Percentiles rank a stretch among this genome's conserved stretches.
phyloP scores from a whole-genome alignment of 1,139 yeast genomes.

The Sporopachydermia cereana region DNA sequence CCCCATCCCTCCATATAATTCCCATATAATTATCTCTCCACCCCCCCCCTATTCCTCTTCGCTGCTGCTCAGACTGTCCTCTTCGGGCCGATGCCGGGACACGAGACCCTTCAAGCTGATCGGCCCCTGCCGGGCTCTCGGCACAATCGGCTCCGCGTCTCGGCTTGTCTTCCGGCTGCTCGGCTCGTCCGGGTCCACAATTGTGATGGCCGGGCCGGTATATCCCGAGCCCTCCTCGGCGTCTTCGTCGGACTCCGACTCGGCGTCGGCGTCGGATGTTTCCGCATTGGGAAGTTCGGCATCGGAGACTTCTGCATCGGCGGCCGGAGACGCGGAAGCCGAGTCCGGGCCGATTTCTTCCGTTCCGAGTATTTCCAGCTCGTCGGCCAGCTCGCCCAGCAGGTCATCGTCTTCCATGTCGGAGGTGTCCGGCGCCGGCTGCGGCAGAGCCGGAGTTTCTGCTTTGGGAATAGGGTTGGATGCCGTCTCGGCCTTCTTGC shows the following conservation, averaged over 20 bases:
- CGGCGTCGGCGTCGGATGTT: conserved; percentile 14
- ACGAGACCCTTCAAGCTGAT: conserved; percentile 2
- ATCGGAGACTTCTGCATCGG: conserved; percentile 11
- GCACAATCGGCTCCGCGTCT: not conserved
- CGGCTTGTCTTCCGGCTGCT: not conserved
- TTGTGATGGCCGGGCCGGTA: conserved; percentile 3
- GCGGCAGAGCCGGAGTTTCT: not conserved
- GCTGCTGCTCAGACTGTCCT: conserved; percentile 3
- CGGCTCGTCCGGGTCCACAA: not conserved
- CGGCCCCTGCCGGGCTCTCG: not conserved
- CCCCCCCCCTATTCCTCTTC: not conserved
- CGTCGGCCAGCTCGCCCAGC: conserved; percentile 2
- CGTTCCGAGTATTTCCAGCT: conserved; percentile 14
- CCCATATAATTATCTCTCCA: no score
- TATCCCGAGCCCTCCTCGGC: not conserved
- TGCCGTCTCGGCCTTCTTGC: not conserved
- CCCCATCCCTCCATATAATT: no score
- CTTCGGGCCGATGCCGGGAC: conserved; percentile 2
- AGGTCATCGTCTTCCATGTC: conserved; percentile 2
- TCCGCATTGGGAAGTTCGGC: conserved; percentile 15
- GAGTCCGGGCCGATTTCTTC: conserved; percentile 17
- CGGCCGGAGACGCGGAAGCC: not conserved
- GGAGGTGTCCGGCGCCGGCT: not conserved
- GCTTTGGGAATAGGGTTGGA: not conserved
- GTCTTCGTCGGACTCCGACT: conserved; percentile 6